Conservation (phyloP, 2,329 filamentous ascomycete species). For the Fusarium devonianum region DNA sequence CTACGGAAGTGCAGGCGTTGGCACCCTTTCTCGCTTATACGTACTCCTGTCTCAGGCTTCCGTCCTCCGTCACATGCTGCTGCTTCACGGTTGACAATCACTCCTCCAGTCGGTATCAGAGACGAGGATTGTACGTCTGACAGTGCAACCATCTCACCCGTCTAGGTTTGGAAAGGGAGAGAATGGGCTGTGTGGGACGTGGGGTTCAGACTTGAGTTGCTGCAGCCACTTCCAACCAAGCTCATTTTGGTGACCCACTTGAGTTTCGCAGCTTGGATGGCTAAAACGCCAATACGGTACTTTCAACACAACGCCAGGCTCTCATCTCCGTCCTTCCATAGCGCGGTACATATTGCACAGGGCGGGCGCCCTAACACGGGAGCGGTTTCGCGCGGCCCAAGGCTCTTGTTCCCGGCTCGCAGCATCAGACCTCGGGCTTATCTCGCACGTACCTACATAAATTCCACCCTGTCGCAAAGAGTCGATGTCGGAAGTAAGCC, state of each 20-base stretch:
- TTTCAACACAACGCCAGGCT: conserved; percentile 12
- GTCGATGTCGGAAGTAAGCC: conserved; percentile 1
- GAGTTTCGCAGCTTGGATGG: conserved; percentile 17
- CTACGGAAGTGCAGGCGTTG: no score
- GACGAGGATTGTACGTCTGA: conserved; percentile 33
- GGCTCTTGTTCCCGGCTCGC: conserved; percentile 22
- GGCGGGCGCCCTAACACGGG: conserved; percentile 10
- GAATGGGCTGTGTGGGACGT: conserved; percentile 27
- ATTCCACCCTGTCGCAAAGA: conserved; percentile 20
- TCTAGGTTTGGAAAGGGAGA: conserved; percentile 23
- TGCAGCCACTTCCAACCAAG: conserved; percentile 36
- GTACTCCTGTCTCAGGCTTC: conserved; percentile 16
- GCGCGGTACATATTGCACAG: conserved; percentile 2
- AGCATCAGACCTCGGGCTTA: conserved; percentile 7
- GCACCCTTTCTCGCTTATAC: conserved; percentile 11
- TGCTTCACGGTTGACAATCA: conserved; percentile 22
- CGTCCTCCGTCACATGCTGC: conserved; percentile 22
- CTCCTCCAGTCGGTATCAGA: conserved; percentile 29
- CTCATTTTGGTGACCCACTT: conserved; percentile 30
- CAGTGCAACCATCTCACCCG: conserved; percentile 37
- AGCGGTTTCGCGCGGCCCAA: conserved; percentile 27
- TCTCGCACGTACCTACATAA: no score
- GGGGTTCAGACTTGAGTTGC: conserved; percentile 27
- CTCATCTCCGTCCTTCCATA: conserved; percentile 8
- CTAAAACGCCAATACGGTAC: conserved; percentile 31